Conservation (phyloP, 2,329 filamentous ascomycete species). For the Hymenoscyphus fraxineus region DNA sequence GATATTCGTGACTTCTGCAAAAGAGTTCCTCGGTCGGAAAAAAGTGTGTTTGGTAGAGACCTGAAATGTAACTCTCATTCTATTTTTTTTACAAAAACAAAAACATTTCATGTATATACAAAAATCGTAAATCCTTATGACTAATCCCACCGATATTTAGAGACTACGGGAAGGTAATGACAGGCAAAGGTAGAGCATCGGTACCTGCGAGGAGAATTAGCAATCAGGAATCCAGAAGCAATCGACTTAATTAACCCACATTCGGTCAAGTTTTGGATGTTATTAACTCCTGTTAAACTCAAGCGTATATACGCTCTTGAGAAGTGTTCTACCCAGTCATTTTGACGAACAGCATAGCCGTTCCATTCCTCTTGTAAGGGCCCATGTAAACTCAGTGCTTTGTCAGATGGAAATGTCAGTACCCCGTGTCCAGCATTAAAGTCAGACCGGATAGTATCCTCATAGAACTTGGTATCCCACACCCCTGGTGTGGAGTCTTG, state of each 20-base stretch:
- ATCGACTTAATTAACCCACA: constrained; percentile 1
- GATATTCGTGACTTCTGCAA: no score
- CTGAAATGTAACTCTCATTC: no score
- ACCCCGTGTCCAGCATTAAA: not conserved
- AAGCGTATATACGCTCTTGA: constrained; percentile 7
- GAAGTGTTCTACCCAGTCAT: constrained; percentile 10
- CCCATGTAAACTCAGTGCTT: constrained; percentile 4
- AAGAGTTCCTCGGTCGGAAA: no score
- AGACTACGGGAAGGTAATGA: not conserved
- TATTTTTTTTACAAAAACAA: no score
- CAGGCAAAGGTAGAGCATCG: not conserved
- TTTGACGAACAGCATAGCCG: constrained; percentile 9
- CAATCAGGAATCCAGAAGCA: not conserved
- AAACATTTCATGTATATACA: no score
- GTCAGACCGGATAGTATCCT: constrained; percentile 33
- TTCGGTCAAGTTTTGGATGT: constrained; percentile 6
- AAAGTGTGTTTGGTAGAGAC: no score
- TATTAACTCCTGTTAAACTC: constrained; percentile 4
- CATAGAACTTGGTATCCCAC: constrained; percentile 49
- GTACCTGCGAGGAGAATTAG: not conserved
- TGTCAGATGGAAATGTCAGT: constrained; percentile 4
- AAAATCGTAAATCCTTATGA: not conserved
- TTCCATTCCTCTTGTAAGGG: constrained; percentile 7
- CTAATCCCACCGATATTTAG: not conserved
- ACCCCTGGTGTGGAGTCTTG: constrained; percentile 47